Conservation (phyloP, 345 rosid genomes). For the Angophora floribunda region DNA sequence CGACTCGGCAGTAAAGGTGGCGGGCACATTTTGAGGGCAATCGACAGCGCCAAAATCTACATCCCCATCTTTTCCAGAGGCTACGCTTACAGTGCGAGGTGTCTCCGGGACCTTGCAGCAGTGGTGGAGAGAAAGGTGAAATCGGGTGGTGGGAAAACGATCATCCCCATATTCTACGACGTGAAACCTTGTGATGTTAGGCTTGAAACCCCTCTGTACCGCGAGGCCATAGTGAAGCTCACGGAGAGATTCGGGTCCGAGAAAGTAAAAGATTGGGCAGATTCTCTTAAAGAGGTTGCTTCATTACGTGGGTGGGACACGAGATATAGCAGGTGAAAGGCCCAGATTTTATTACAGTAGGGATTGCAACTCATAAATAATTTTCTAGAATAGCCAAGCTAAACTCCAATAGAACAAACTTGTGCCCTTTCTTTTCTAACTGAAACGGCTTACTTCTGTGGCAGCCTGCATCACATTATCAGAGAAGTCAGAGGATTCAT, state of each 20-base stretch:
- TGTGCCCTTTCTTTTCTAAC: background rate
- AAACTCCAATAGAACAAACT: background rate
- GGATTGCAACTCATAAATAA: background rate
- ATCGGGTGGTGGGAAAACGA: background rate
- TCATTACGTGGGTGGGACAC: rapidly evolving
- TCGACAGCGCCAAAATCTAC: background rate
- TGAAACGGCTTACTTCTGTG: background rate
- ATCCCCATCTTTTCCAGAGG: background rate
- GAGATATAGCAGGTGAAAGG: rapidly evolving
- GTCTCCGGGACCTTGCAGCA: background rate
- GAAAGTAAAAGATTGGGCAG: background rate
- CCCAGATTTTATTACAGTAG: background rate
- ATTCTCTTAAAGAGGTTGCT: background rate
- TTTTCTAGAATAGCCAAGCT: background rate
- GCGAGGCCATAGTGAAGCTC: background rate
- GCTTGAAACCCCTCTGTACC: background rate
- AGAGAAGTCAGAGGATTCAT: too few relatives aligned
- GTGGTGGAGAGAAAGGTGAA: background rate
- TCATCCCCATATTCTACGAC: background rate
- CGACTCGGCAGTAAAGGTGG: rapidly evolving
- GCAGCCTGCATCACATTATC: background rate
- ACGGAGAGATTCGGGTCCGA: rapidly evolving
- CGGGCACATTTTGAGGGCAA: rapidly evolving
- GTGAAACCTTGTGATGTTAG: background rate
- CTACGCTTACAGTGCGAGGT: rapidly evolving